Percentiles rank a stretch among this genome's conserved stretches.
Evolutionary conservation across 106 monocot species (phyloP).

Genomic region (Acanthochlamys bracteata): DNA sequence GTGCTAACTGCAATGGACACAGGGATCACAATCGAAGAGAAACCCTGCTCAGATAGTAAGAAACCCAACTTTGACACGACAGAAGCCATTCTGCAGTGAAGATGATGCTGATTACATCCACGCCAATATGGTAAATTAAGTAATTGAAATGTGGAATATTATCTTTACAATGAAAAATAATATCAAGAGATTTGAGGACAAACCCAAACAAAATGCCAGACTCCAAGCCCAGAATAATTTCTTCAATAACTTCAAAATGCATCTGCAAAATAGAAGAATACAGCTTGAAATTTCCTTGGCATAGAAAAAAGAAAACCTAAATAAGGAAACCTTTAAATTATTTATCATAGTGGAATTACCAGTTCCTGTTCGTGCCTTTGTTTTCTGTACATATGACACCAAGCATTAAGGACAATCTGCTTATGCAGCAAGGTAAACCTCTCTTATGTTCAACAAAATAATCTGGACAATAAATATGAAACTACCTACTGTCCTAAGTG

Average conservation of each 20-base stretch:
- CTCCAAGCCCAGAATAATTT: conserved; percentile 90
- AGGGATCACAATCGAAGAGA: conserved; percentile 68
- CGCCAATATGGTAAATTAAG: too few species aligned
- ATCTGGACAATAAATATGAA: too few species aligned
- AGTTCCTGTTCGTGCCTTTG: conserved; percentile 74
- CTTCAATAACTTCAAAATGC: conserved; percentile 81
- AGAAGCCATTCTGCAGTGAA: conserved; percentile 71
- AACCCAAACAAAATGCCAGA: conserved; percentile 98
- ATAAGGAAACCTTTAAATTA: background rate
- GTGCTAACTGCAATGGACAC: conserved; percentile 62
- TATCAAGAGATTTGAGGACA: background rate
- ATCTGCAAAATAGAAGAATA: conserved; percentile 26
- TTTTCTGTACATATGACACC: conserved; percentile 72
- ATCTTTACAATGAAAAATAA: too few species aligned
- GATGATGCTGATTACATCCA: background rate
- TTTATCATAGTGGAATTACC: conserved; percentile 21
- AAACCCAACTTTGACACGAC: conserved; percentile 97
- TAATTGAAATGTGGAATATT: too few species aligned
- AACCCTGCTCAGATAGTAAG: conserved; percentile 68
- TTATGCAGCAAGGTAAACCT: conserved; percentile 3
- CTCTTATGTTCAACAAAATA: too few species aligned
- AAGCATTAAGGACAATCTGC: conserved; percentile 67
- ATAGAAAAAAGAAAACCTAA: background rate
- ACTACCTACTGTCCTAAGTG: too few species aligned
- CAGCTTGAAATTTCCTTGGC: background rate